phyloP scores from a whole-genome alignment of 2,329 filamentous ascomycete genomes.

The Botrytis porri region DNA sequence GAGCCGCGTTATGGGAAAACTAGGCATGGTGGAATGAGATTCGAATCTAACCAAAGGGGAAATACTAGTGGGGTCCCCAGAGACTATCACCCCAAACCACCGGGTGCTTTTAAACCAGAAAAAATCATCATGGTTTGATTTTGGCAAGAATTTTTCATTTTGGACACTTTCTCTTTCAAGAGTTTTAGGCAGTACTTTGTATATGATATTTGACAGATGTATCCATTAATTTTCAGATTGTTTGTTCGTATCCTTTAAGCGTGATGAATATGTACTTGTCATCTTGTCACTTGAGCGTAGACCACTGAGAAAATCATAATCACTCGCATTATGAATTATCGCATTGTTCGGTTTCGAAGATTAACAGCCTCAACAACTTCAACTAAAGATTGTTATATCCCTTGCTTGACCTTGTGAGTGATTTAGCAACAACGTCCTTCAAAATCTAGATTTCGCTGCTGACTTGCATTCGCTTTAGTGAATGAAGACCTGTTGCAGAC shows the following conservation, averaged over 20 bases:
- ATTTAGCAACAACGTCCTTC: not conserved
- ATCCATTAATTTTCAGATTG: not conserved
- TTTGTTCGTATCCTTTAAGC: not conserved
- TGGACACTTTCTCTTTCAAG: not conserved
- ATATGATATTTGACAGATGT: not conserved
- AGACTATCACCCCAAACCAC: not conserved
- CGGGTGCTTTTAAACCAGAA: not conserved
- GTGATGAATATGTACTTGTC: not conserved
- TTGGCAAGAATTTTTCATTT: not conserved
- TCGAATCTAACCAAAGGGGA: conserved; percentile 3
- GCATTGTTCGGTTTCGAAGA: not conserved
- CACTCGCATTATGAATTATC: not conserved
- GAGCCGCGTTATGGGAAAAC: not conserved
- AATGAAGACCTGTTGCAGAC: not conserved
- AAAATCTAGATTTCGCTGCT: not conserved
- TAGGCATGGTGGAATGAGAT: conserved; percentile 6
- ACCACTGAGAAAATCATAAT: not conserved
- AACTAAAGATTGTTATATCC: not conserved
- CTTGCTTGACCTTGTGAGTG: not conserved
- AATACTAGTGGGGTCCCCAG: not conserved
- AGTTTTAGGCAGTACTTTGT: not conserved
- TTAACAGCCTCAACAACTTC: not conserved
- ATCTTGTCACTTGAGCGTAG: not conserved
- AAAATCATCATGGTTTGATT: not conserved
- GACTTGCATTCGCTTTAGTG: not conserved